These are phyloP conservation scores for Zygosaccharomyces rouxii DNA, from an alignment of 805 yeast species.

Conservation along the genomic window DNA sequence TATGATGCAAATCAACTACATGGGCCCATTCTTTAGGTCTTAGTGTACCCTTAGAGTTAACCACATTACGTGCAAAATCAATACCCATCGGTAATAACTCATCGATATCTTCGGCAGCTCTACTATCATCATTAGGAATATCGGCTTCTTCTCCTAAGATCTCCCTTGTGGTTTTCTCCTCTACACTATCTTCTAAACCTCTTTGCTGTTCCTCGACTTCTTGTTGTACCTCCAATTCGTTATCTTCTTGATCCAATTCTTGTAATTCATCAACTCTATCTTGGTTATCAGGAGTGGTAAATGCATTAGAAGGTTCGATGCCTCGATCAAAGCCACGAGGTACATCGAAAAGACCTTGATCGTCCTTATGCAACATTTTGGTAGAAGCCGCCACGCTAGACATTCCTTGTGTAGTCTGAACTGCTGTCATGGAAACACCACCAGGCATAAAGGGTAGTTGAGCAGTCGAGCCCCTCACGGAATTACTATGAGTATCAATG, in stretches of 20 bases:
- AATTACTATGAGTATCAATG: constrained; percentile 55
- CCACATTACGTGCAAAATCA: constrained; percentile 41
- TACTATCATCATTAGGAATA: constrained; percentile 6
- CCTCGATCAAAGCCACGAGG: constrained; percentile 85
- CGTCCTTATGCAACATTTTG: constrained; percentile 56
- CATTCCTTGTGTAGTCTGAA: constrained; percentile 16
- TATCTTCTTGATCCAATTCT: constrained; percentile 31
- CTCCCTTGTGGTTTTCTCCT: constrained; percentile 10
- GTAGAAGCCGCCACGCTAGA: constrained; percentile 26
- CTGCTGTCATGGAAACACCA: constrained; percentile 47
- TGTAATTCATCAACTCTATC: constrained; percentile 23
- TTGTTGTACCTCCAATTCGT: constrained; percentile 32
- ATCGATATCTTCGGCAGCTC: constrained; percentile 33
- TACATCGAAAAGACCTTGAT: constrained; percentile 69
- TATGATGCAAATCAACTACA: constrained; percentile 80
- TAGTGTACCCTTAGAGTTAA: constrained; percentile 19
- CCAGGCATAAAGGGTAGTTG: constrained; percentile 93
- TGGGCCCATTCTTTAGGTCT: constrained; percentile 85
- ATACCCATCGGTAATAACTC: constrained; percentile 48
- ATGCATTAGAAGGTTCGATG: constrained; percentile 34
- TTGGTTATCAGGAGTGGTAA: constrained; percentile 12
- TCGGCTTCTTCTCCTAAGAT: constrained; percentile 14
- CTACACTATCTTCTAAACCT: constrained; percentile 22
- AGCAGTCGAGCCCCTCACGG: constrained; percentile 64
- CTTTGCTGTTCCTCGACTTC: constrained; percentile 41